A percentile compares a stretch with the other conserved stretches of the same genome.
phyloP scores from a whole-genome alignment of 2,329 filamentous ascomycete genomes.

The Alternaria sp. region DNA sequence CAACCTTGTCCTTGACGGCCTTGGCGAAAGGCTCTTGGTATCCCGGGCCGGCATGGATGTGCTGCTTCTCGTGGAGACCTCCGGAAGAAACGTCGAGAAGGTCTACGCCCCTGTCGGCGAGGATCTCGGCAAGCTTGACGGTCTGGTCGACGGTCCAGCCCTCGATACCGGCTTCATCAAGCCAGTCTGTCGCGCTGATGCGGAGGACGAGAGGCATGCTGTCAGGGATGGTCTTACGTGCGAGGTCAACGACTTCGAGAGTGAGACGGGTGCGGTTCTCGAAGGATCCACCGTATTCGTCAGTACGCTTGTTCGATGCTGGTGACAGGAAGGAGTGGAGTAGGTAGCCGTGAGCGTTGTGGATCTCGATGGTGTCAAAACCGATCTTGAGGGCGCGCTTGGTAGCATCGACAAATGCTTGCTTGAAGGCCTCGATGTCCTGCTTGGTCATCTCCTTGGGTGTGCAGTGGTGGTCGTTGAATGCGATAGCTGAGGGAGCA shows the following conservation, averaged over 20 bases:
- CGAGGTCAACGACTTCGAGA: slow-evolving; percentile 71
- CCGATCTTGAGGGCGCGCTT: slow-evolving; percentile 66
- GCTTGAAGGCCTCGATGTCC: slow-evolving; percentile 73
- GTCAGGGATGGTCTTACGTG: slow-evolving; percentile 69
- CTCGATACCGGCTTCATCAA: slow-evolving; percentile 67
- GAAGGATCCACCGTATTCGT: slow-evolving; percentile 73
- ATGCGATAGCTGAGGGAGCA: slow-evolving; percentile 69
- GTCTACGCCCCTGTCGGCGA: slow-evolving; percentile 80
- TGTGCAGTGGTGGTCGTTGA: slow-evolving; percentile 65
- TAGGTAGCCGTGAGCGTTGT: slow-evolving; percentile 82
- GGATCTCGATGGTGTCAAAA: slow-evolving; percentile 81
- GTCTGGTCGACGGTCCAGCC: slow-evolving; percentile 75
- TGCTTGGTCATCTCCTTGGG: slow-evolving; percentile 74
- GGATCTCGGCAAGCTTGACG: slow-evolving; percentile 68
- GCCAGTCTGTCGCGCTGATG: slow-evolving; percentile 79
- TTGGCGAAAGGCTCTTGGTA: slow-evolving; percentile 81
- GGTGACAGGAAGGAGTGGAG: slow-evolving; percentile 76
- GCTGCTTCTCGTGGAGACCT: slow-evolving; percentile 71
- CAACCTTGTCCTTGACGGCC: slow-evolving; percentile 76
- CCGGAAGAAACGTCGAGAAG: slow-evolving; percentile 83
- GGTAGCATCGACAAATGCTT: slow-evolving; percentile 70
- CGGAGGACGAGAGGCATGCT: slow-evolving; percentile 77
- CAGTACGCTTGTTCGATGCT: slow-evolving; percentile 72
- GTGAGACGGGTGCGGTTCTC: slow-evolving; percentile 76
- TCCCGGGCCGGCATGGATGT: slow-evolving; percentile 68